Evolutionary conservation across 2,329 filamentous ascomycete genomes (phyloP), one percentile per base, ranked within the genome.

Genomic region (Coniochaeta sp.): DNA sequence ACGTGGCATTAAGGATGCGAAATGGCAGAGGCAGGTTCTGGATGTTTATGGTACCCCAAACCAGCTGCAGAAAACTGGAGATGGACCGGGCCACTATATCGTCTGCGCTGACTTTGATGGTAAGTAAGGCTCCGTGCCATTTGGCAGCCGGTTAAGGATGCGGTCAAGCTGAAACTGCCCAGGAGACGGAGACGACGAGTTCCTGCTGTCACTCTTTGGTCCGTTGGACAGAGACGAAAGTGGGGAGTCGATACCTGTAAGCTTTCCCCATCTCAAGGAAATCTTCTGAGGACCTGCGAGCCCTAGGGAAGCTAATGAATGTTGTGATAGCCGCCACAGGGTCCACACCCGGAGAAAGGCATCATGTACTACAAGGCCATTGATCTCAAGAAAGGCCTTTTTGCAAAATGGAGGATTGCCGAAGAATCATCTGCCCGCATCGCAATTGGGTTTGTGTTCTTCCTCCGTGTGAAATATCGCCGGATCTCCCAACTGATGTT

Each of bases 361-460:
- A 57, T 57, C 31, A 57, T 57, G 54, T 57, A 57, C 22, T 57
- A 57, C 54, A 57, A 57, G 34, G 54, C 54, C n/a, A 34, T 57
- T 11, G 54, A 57, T n/a, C 16, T n/a, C 17, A 36, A n/a, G 12
- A 57, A 57, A 24, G 54, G 54, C 26, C 6, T 57, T 9, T 57
- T 57, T 24, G 54, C 54, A 5, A 57, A 57, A 24, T 57, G 54
- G 54, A 34, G 31, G 11, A 57, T 57, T 24, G 54, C 54, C 9
- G n/a, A 34, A 12, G 54, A 57, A 26, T 57, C 54, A 24, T 57
- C 54, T 22, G 54, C 54, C 34, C 54, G 54, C 54, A 57, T 57
- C 12, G 54, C 54, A 16, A 14, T 57, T 14, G 54, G 54, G 54
- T 57, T 12, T 22, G 54, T 38, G 17, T 26, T 31, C 22, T 38